phyloP scores from a whole-genome alignment of 2,329 filamentous ascomycete genomes.

The Phialophora verrucosa region DNA sequence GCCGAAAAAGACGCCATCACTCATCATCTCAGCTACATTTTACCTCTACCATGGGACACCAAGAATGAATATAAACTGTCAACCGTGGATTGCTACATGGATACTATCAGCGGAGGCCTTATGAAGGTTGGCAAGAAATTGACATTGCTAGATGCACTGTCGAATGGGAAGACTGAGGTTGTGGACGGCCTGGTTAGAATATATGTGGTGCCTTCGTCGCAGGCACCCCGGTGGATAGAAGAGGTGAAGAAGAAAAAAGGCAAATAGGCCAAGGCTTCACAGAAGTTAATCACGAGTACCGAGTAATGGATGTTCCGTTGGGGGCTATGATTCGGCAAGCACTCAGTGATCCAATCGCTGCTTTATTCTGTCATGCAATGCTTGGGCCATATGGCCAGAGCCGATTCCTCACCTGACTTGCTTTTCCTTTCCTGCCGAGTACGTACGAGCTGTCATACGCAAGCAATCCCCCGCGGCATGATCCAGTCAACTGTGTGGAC shows the following conservation, averaged over 20 bases:
- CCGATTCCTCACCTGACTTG: neutral
- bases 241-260: slow-evolving; percentile 79
- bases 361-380: neutral
- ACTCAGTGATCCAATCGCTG: slow-evolving; percentile 1
- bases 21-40: slow-evolving; percentile 82
- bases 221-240: slow-evolving; percentile 75
- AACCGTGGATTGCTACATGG: slow-evolving; percentile 84
- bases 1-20: slow-evolving; percentile 74
- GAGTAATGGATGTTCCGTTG: neutral
- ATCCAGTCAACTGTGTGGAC: neutral
- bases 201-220: slow-evolving; percentile 76
- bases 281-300: no score
- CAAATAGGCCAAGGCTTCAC: slow-evolving; percentile 25
- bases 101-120: slow-evolving; percentile 77
- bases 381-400: neutral
- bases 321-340: neutral
- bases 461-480: neutral
- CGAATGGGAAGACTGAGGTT: slow-evolving; percentile 79
- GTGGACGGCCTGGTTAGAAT: slow-evolving; percentile 84
- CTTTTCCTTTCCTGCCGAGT: neutral
- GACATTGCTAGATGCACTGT: slow-evolving; percentile 73
- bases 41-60: slow-evolving; percentile 86
- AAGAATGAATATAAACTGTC: slow-evolving; percentile 68
- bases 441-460: neutral
- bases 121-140: slow-evolving; percentile 91